Evolutionary conservation across 768 basidiomycete genomes (phyloP), one percentile per base, ranked within the genome.

Genomic region (Suillus paluster): DNA sequence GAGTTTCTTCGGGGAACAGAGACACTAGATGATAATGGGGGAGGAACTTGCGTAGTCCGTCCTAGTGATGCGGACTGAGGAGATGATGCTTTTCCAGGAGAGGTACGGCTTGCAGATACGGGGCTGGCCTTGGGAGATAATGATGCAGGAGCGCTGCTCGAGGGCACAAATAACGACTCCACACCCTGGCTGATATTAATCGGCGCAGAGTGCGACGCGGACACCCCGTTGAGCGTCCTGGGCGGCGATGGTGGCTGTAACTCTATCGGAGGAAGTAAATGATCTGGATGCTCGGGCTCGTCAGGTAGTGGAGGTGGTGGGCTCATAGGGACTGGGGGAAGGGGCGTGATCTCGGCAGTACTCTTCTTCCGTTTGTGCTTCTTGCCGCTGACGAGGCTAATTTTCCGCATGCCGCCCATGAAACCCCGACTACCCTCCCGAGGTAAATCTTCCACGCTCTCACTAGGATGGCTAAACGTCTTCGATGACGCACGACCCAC

Each of bases 301-400:
- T 55, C 52, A 10, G 58, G 70, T 19, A 60, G 54, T 4, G 42
- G 15, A 44, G 62, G 54, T 17, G 46, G 25, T 33, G 67, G 50
- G 17, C 67, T 65, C 9, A 60, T 62, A 36, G 67, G 67, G 14
- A 59, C 49, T 36, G 63, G 39, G 12, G 71, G 69, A 4, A 71
- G 56, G 1, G 66, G 65, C 6, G 68, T 68, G 15, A 70, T 60
- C 0, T 77, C 71, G 25, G 79, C 41, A n/a, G 77, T 76, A 23
- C 86, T 88, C 74, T 86, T 86, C 45, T 79, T 81, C 42, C 84
- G 82, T 66, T 83, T 88, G 71, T 90, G 88, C 64, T 79, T 78
- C 66, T 72, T 70, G 44, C 69, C 66, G 21, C 83, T 77, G 8
- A 81, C 83, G 2, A 90, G 77, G 60, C 86, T 89, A 46, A 91